These are phyloP conservation scores for Zasmidium citrigriseum DNA, from an alignment of 2,329 filamentous ascomycete genomes.

Conservation along the genomic window DNA sequence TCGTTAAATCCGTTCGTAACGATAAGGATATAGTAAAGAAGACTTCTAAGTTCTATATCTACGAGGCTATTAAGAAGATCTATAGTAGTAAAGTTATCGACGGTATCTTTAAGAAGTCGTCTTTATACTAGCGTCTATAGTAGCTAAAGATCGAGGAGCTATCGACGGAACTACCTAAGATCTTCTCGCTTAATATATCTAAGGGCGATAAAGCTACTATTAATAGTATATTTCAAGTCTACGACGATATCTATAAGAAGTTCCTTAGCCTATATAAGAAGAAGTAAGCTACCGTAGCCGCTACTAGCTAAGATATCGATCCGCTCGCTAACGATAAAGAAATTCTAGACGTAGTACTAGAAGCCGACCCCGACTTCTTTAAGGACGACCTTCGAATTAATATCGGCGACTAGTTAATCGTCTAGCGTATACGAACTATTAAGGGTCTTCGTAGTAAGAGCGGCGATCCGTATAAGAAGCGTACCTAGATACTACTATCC, in stretches of 20 bases:
- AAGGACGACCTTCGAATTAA: neutral
- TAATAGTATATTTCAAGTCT: neutral
- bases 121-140: neutral
- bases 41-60: neutral
- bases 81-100: neutral
- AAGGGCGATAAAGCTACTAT: neutral
- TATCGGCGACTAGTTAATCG: neutral
- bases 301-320: too few relatives aligned
- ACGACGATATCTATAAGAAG: slow-evolving; percentile 2
- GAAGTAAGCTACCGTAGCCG: too few relatives aligned
- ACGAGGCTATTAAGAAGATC: neutral
- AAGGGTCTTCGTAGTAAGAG: neutral
- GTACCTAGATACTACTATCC: neutral
- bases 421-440: slow-evolving; percentile 1
- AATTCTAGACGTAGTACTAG: too few relatives aligned
- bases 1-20: neutral
- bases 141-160: neutral
- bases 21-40: neutral
- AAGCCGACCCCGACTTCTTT: neutral
- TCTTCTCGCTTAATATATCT: neutral
- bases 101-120: neutral
- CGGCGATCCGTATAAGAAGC: neutral
- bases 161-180: neutral
- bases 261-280: too few relatives aligned
- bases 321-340: too few relatives aligned